Evolutionary conservation across 2,329 filamentous ascomycete species (phyloP).

Genomic region (Huntiella decipiens): DNA sequence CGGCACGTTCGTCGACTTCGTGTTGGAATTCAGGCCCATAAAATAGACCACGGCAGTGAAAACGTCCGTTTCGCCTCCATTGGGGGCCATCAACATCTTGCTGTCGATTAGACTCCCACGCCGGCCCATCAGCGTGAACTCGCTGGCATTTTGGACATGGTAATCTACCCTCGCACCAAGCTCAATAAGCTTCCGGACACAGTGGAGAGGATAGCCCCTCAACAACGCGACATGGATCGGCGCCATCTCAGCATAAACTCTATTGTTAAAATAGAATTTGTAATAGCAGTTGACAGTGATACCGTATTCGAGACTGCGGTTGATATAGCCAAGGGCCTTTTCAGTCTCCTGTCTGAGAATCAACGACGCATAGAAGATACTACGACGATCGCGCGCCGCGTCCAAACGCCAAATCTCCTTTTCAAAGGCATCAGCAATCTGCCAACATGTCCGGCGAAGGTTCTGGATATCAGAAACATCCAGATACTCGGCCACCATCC

Average conservation of each 20-base stretch:
- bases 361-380: constrained; percentile 4
- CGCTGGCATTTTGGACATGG: not conserved
- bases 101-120: not conserved
- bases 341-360: not conserved
- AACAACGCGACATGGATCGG: constrained; percentile 8
- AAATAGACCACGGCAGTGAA: constrained; percentile 5
- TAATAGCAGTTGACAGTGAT: constrained; percentile 6
- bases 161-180: not conserved
- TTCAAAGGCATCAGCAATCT: constrained; percentile 2
- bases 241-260: not conserved
- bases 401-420: constrained; percentile 3
- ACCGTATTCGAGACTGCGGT: not conserved
- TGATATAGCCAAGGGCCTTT: not conserved
- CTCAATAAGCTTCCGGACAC: constrained; percentile 4
- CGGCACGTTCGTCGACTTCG: not conserved
- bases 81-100: not conserved
- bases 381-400: not conserved
- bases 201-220: not conserved
- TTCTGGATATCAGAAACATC: not conserved
- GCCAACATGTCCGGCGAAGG: not conserved
- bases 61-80: not conserved
- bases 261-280: not conserved
- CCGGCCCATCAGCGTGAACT: constrained; percentile 1
- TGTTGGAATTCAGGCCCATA: not conserved
- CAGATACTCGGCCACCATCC: constrained; percentile 5